These are phyloP conservation scores for Aspergillus sclerotialis DNA, from an alignment of 2,329 filamentous ascomycete species.

Conservation along the genomic window DNA sequence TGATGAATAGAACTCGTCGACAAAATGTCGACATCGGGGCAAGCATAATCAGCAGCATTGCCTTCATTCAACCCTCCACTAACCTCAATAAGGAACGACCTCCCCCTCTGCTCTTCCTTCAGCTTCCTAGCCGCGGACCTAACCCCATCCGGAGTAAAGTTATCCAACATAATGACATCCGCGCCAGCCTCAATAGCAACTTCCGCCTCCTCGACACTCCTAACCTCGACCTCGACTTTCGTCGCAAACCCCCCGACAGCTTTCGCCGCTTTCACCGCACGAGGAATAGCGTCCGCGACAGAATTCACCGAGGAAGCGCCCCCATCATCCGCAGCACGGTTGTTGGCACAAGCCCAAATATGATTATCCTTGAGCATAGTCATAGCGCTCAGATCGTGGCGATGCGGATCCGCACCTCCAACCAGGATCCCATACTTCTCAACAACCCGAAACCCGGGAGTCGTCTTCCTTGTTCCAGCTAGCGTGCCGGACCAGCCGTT, in stretches of 20 bases:
- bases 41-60: slow-evolving; percentile 71
- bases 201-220: slow-evolving; percentile 78
- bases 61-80: slow-evolving; percentile 81
- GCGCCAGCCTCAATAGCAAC: slow-evolving; percentile 86
- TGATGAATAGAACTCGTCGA: slow-evolving; percentile 97
- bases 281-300: slow-evolving; percentile 62
- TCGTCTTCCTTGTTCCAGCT: slow-evolving; percentile 96
- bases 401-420: slow-evolving; percentile 83
- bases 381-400: slow-evolving; percentile 89
- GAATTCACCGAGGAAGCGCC: slow-evolving; percentile 13
- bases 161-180: slow-evolving; percentile 96
- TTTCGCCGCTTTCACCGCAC: slow-evolving; percentile 78
- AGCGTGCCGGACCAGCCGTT: slow-evolving; percentile 74
- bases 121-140: slow-evolving; percentile 65
- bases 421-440: slow-evolving; percentile 98
- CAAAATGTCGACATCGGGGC: slow-evolving; percentile 81
- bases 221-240: slow-evolving; percentile 95
- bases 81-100: slow-evolving; percentile 76
- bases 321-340: slow-evolving; percentile 18
- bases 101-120: slow-evolving; percentile 73
- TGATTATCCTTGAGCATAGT: slow-evolving; percentile 99
- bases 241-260: slow-evolving; percentile 79
- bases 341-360: slow-evolving; percentile 72
- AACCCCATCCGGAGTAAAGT: slow-evolving; percentile 77
- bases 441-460: slow-evolving; percentile 86